These are phyloP conservation scores for Sporobolomyces roseus DNA, from an alignment of 768 basidiomycete species.

Conservation along the genomic window DNA sequence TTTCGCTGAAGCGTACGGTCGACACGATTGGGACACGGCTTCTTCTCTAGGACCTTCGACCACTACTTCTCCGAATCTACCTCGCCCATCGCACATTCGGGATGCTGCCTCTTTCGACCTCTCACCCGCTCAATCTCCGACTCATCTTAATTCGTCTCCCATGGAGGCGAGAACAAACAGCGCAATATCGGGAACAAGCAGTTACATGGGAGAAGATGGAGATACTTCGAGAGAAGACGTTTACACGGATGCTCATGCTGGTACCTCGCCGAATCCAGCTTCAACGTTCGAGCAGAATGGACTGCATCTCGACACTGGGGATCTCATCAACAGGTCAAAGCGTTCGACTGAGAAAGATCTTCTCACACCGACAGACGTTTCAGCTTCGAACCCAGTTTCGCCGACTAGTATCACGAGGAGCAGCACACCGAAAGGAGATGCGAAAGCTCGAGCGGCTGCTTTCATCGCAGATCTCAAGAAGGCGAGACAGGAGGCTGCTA, in stretches of 20 bases:
- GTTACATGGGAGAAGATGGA: too few relatives aligned
- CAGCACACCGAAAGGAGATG: slow-evolving; percentile 11
- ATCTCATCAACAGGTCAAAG: too few relatives aligned
- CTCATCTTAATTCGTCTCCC: too few relatives aligned
- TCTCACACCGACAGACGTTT: too few relatives aligned
- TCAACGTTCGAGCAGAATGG: too few relatives aligned
- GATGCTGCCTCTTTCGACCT: neutral
- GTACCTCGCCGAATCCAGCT: too few relatives aligned
- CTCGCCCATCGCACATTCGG: neutral
- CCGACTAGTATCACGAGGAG: neutral
- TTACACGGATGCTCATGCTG: too few relatives aligned
- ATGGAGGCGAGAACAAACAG: neutral
- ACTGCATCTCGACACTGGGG: too few relatives aligned
- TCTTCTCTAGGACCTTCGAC: neutral
- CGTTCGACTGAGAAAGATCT: too few relatives aligned
- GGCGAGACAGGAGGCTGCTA: slow-evolving; percentile 3
- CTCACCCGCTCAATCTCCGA: too few relatives aligned
- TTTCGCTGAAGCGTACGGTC: slow-evolving; percentile 8
- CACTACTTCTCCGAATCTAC: neutral
- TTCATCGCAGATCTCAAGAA: slow-evolving; percentile 32
- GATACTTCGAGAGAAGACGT: neutral
- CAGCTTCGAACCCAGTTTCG: too few relatives aligned
- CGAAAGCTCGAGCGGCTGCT: slow-evolving; percentile 30
- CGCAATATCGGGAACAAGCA: neutral
- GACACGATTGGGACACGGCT: neutral